phyloP scores from a whole-genome alignment of 306 rosid species.

The Begonia masoniana region DNA sequence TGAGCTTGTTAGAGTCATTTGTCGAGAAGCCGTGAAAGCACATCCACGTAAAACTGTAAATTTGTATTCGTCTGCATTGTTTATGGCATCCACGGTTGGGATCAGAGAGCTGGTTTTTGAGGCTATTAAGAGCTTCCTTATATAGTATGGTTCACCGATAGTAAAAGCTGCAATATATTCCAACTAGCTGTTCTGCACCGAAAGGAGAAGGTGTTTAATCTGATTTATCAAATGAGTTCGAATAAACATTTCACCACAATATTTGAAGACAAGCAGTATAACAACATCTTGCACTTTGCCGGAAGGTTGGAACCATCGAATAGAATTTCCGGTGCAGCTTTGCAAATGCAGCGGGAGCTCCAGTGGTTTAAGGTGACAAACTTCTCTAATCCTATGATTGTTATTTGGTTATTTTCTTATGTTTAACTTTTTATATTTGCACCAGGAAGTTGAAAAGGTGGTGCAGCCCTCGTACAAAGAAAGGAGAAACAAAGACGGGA shows the following conservation, averaged over 20 bases:
- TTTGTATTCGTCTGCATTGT: not conserved
- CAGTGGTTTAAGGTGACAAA: too few species aligned
- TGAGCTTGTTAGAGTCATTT: too few species aligned
- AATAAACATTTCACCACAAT: constrained; percentile 1
- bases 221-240: constrained; percentile 4
- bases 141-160: not conserved
- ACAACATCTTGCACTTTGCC: too few species aligned
- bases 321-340: too few species aligned
- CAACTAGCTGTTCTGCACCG: constrained; percentile 4
- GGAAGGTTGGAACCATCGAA: too few species aligned
- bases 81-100: constrained; percentile 4
- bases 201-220: constrained; percentile 3
- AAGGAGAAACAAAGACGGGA: constrained; percentile 9
- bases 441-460: constrained; percentile 6
- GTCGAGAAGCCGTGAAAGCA: too few species aligned
- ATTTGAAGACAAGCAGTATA: not conserved
- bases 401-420: too few species aligned
- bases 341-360: too few species aligned
- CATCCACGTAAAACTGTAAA: not conserved
- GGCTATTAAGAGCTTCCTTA: constrained; percentile 1
- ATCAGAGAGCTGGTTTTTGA: not conserved
- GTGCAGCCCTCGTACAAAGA: constrained; percentile 3
- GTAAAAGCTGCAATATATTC: not conserved
- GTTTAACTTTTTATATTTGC: too few species aligned
- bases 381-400: too few species aligned